These are phyloP conservation scores for Nitzschia inconspicua DNA, from an alignment of 108 stramenopile species.

Conservation along the genomic window DNA sequence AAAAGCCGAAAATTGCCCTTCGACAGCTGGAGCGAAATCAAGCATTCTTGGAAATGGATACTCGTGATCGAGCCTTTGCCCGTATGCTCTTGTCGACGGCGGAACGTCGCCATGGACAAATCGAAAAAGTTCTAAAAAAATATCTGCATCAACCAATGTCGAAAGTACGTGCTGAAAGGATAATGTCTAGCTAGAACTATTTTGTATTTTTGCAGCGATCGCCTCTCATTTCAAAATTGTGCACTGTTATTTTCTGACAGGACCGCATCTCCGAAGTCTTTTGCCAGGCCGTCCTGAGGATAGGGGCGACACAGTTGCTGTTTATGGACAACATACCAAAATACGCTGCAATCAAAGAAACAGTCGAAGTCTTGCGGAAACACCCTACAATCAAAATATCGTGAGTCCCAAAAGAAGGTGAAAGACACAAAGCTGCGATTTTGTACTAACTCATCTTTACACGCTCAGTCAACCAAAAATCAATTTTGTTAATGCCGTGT, in stretches of 20 bases:
- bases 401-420: too few species aligned
- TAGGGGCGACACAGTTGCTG: slow-evolving; percentile 71
- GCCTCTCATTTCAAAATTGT: neutral
- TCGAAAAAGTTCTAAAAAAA: slow-evolving; percentile 49
- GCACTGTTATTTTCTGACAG: neutral
- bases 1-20: slow-evolving; percentile 31
- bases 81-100: slow-evolving; percentile 63
- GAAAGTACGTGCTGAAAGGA: neutral
- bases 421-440: too few species aligned
- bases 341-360: slow-evolving; percentile 72
- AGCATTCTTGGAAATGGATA: slow-evolving; percentile 38
- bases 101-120: slow-evolving; percentile 71
- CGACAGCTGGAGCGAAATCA: slow-evolving; percentile 47
- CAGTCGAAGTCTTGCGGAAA: slow-evolving; percentile 66
- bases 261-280: neutral
- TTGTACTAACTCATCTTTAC: neutral
- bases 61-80: slow-evolving; percentile 68
- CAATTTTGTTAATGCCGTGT: slow-evolving; percentile 78
- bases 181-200: neutral
- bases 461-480: slow-evolving; percentile 43
- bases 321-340: slow-evolving; percentile 60
- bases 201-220: neutral
- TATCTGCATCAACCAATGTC: slow-evolving; percentile 2
- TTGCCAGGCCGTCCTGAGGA: slow-evolving; percentile 47
- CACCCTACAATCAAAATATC: slow-evolving; percentile 28